Base-by-base conservation (phyloP, 2,329 filamentous ascomycete genomes). In the Ophiostoma tasmaniense region DNA sequence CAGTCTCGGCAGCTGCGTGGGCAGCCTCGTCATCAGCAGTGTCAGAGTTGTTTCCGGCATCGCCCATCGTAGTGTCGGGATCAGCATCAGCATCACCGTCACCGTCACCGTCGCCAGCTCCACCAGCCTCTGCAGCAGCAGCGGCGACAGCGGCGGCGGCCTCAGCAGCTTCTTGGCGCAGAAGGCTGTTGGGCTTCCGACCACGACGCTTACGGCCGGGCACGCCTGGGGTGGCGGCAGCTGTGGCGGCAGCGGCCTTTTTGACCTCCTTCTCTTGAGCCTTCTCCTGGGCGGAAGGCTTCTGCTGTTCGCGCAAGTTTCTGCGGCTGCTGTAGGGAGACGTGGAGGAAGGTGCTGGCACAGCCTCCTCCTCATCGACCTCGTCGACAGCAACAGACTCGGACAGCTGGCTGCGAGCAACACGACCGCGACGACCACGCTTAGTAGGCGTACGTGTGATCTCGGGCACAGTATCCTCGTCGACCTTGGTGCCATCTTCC, bases 351-450 rank as follows among this genome's bases (percentile, higher is more conserved):
- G 62, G 55, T 30, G 67, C 42, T 17, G 30, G 22, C 0, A 25
- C 14, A 10, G 42, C 7, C 8, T 33, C 55, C 17, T 68, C 62
- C 3, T 71, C 42, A 2, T 70, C 42, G 3, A 68, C 3, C 6
- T 73, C 71, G 28, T 71, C 68, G 20, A 66, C 70, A 3, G 67
- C 70, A 3, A 72, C 66, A 2, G 70, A 72, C 50, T 70, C 72
- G 8, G 72, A 73, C 37, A 73, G 66, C 64, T 68, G 71, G 65
- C 71, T 73, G 62, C 67, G 67, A 14, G 71, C 55, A 0, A 69
- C 68, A 7, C 71, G 70, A 13, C 69, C 64, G n/a, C 72, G 72
- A 1, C 70, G 71, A n/a, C 70, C 68, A 1, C 71, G 67, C 67
- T 71, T 72, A 1, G 67, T 67, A 8, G 66, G 68, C 10, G 65